Conservation (phyloP, 768 basidiomycete species). For the Boletus subcaerulescens region DNA sequence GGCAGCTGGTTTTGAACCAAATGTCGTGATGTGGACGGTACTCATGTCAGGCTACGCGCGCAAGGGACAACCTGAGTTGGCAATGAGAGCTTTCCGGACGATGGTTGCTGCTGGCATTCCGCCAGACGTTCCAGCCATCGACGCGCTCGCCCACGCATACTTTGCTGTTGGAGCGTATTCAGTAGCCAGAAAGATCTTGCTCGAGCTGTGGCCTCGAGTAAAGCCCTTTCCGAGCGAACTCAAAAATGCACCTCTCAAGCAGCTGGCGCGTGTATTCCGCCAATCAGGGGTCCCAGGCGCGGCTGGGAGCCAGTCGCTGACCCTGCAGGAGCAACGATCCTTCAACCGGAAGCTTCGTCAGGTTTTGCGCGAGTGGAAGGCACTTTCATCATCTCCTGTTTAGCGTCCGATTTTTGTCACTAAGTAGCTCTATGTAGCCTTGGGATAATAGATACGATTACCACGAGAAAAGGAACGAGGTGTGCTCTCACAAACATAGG, state of each 20-base stretch:
- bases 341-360: constrained; percentile 39
- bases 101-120: constrained; percentile 61
- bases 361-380: constrained; percentile 26
- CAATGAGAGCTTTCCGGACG: constrained; percentile 52
- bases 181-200: constrained; percentile 51
- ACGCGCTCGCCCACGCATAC: constrained; percentile 68
- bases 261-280: constrained; percentile 47
- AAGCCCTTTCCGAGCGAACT: constrained; percentile 57
- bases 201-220: constrained; percentile 63
- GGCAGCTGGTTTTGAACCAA: constrained; percentile 50
- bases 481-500: background rate
- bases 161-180: constrained; percentile 52
- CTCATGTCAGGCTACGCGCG: constrained; percentile 71
- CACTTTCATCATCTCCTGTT: background rate
- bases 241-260: constrained; percentile 40
- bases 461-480: background rate
- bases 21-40: constrained; percentile 72
- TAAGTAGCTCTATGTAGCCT: background rate
- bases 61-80: constrained; percentile 51
- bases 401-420: background rate
- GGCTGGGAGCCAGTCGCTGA: constrained; percentile 20
- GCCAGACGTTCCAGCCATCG: constrained; percentile 71
- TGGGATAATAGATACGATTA: background rate
- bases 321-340: constrained; percentile 33
- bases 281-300: constrained; percentile 11